phyloP scores from a whole-genome alignment of 2,329 filamentous ascomycete genomes.

The Fusarium bulbicola region DNA sequence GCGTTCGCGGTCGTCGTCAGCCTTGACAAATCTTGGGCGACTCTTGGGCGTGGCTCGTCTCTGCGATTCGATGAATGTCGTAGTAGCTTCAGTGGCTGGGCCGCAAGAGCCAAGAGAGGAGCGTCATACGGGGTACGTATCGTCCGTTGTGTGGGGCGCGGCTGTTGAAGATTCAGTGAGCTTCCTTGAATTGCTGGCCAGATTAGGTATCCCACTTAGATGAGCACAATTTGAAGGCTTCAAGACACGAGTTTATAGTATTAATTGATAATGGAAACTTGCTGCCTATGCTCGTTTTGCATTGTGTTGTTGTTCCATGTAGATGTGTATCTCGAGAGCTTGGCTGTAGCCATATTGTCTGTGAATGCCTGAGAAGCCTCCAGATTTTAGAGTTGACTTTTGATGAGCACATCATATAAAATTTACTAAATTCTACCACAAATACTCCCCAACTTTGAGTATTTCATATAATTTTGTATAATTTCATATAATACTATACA shows the following conservation, averaged over 20 bases:
- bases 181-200: background rate
- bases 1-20: constrained; percentile 41
- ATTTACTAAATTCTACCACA: background rate
- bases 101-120: constrained; percentile 16
- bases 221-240: background rate
- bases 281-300: too few species aligned
- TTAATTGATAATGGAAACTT: background rate
- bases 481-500: background rate
- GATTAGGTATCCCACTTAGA: background rate
- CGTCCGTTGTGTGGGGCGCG: constrained; percentile 26
- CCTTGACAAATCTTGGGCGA: constrained; percentile 38
- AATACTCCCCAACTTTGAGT: background rate
- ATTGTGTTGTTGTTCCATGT: background rate
- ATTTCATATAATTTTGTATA: background rate
- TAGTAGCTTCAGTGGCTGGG: constrained; percentile 38
- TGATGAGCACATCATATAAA: background rate
- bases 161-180: background rate
- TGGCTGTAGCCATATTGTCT: background rate
- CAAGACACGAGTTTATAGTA: background rate
- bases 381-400: background rate
- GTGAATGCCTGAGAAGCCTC: background rate
- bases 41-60: constrained; percentile 33
- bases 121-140: constrained; percentile 41
- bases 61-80: constrained; percentile 34
- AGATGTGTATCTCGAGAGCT: background rate